phyloP scores from a whole-genome alignment of 306 rosid species.

The Citrullus colocynthis region DNA sequence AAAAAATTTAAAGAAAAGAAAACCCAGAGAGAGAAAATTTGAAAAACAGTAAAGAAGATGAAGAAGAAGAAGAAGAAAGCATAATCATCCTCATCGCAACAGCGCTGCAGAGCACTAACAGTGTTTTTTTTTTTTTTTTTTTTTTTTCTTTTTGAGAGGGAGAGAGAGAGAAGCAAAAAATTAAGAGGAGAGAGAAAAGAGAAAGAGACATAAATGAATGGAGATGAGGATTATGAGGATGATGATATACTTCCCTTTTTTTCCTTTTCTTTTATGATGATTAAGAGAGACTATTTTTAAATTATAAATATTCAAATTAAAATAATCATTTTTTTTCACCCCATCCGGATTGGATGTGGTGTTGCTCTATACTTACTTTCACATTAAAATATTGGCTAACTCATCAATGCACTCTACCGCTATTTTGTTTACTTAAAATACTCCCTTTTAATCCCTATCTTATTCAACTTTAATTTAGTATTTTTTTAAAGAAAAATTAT shows the following conservation, averaged over 20 bases:
- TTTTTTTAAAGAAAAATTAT: too few relatives aligned
- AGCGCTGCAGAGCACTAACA: conserved; percentile 13
- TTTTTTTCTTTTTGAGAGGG: not conserved
- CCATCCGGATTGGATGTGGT: too few relatives aligned
- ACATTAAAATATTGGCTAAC: too few relatives aligned
- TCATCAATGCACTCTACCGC: too few relatives aligned
- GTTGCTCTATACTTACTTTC: too few relatives aligned
- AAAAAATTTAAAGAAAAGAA: not conserved
- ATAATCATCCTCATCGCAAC: conserved; percentile 15
- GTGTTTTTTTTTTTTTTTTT: not conserved
- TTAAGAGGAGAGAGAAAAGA: not conserved
- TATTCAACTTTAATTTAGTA: too few relatives aligned
- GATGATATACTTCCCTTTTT: conserved; percentile 8
- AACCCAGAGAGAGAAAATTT: not conserved
- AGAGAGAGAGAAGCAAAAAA: not conserved
- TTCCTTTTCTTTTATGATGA: conserved; percentile 11
- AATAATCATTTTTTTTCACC: too few relatives aligned
- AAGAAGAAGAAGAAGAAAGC: not conserved
- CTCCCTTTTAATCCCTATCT: too few relatives aligned
- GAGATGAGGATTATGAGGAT: conserved; percentile 24
- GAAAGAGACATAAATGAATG: conserved; percentile 21
- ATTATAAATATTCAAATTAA: too few relatives aligned
- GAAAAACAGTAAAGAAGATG: not conserved
- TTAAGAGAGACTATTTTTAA: conserved; percentile 10
- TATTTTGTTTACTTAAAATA: too few relatives aligned